A percentile compares a stretch with the other conserved stretches of the same genome.
Conservation (phyloP, 2,329 filamentous ascomycete genomes). For the Aspergillus alliaceus region DNA sequence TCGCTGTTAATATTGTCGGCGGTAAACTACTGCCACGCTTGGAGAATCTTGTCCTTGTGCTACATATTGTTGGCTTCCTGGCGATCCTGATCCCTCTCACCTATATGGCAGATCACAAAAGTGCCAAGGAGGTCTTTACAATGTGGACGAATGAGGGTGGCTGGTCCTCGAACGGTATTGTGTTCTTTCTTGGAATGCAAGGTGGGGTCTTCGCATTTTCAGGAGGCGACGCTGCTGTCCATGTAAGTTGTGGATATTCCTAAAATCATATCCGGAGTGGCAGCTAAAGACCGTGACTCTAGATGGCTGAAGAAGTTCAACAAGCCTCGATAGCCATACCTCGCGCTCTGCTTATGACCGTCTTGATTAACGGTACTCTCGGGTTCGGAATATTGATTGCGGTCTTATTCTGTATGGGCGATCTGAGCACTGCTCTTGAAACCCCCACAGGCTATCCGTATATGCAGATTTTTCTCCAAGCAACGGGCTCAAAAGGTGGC, state of each 20-base stretch:
- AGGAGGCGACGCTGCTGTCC: conserved; percentile 38
- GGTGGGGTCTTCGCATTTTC: conserved; percentile 39
- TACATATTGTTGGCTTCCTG: conserved; percentile 55
- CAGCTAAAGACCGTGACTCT: too few relatives aligned
- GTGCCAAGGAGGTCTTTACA: conserved; percentile 48
- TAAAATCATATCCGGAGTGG: too few relatives aligned
- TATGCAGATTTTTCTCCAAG: conserved; percentile 35
- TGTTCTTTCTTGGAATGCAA: conserved; percentile 39
- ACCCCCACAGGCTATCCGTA: conserved; percentile 35
- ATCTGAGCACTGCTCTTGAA: conserved; percentile 26
- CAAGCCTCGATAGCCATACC: conserved; percentile 39
- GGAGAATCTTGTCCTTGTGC: conserved; percentile 50
- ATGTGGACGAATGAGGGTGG: conserved; percentile 49
- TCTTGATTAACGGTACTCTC: conserved; percentile 36
- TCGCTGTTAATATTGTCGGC: conserved; percentile 46
- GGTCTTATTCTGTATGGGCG: conserved; percentile 39
- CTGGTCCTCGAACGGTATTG: conserved; percentile 45
- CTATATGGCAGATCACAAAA: conserved; percentile 42
- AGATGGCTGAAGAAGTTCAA: conserved; percentile 42
- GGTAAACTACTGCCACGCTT: conserved; percentile 47
- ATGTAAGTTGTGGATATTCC: conserved; percentile 26
- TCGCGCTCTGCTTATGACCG: conserved; percentile 36
- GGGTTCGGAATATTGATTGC: conserved; percentile 41
- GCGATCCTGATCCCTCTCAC: conserved; percentile 51
- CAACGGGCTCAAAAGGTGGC: conserved; percentile 30